These are phyloP conservation scores for Plantago coronopus DNA, from an alignment of 305 asterid species.

Conservation along the genomic window DNA sequence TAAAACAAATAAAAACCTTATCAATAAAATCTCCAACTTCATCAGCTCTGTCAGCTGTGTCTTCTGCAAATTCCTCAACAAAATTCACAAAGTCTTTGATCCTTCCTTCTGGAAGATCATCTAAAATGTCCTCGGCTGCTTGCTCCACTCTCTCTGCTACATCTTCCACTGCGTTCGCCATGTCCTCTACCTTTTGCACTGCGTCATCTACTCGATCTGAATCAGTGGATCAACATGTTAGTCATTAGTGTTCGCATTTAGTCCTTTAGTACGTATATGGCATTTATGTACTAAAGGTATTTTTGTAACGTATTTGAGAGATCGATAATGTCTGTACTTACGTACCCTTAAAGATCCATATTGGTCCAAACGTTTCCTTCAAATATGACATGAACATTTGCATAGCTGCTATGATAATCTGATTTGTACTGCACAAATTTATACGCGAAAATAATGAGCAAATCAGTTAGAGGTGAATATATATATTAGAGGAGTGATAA, in stretches of 20 bases:
- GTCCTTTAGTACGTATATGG: no score
- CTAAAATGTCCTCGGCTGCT: background rate
- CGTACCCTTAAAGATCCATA: slow-evolving; percentile 7
- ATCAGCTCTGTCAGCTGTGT: slow-evolving; percentile 9
- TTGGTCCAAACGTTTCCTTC: background rate
- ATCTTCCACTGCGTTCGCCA: background rate
- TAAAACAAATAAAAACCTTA: background rate
- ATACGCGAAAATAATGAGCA: background rate
- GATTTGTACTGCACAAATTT: background rate
- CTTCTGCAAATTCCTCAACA: slow-evolving; percentile 6
- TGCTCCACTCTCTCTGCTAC: slow-evolving; percentile 4
- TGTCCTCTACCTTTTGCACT: background rate
- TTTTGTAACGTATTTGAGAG: background rate
- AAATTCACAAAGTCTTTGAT: slow-evolving; percentile 3
- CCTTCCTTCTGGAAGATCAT: slow-evolving; percentile 13
- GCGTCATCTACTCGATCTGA: slow-evolving; percentile 4
- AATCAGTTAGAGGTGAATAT: no score
- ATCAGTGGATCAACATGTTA: background rate
- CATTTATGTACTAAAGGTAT: background rate
- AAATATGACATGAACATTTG: slow-evolving; percentile 1
- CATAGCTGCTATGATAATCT: background rate
- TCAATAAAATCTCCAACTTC: slow-evolving; percentile 7
- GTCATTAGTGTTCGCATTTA: background rate
- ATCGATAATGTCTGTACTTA: background rate
- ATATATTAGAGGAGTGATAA: no score